phyloP scores from a whole-genome alignment of 768 basidiomycete genomes.

The Hirschioporus abietinus region DNA sequence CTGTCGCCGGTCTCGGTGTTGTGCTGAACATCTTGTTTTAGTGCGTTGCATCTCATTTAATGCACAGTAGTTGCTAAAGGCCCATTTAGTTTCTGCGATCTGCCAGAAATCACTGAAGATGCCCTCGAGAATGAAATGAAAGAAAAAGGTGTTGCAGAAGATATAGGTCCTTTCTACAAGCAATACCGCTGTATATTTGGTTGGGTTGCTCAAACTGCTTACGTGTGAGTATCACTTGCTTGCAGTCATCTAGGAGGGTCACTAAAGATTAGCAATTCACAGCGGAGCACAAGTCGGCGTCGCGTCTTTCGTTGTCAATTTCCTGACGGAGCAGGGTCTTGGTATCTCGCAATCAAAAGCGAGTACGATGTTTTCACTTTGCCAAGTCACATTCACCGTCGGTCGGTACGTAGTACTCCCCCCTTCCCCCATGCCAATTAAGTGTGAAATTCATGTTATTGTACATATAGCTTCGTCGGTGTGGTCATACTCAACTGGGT shows the following conservation, averaged over 20 bases:
- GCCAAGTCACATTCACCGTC: slow-evolving; percentile 62
- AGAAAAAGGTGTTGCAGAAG: slow-evolving; percentile 32
- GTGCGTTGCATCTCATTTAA: slow-evolving; percentile 29
- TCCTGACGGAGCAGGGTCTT: slow-evolving; percentile 56
- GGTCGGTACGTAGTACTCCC: slow-evolving; percentile 37
- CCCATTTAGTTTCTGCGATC: slow-evolving; percentile 47
- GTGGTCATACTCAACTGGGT: slow-evolving; percentile 55
- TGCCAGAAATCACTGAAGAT: slow-evolving; percentile 70
- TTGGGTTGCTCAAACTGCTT: slow-evolving; percentile 65
- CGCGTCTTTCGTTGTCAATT: slow-evolving; percentile 66
- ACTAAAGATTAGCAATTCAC: neutral
- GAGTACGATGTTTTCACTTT: slow-evolving; percentile 65
- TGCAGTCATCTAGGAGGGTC: neutral
- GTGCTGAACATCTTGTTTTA: slow-evolving; percentile 60
- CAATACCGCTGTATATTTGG: slow-evolving; percentile 70
- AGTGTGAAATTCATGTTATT: slow-evolving; percentile 13
- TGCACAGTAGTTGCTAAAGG: slow-evolving; percentile 4
- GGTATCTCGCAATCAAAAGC: slow-evolving; percentile 47
- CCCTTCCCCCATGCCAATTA: neutral
- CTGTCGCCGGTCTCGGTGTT: slow-evolving; percentile 58
- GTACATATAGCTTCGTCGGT: slow-evolving; percentile 33
- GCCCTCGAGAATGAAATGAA: slow-evolving; percentile 48
- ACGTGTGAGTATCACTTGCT: slow-evolving; percentile 38
- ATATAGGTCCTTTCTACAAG: slow-evolving; percentile 56
- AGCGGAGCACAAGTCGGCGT: slow-evolving; percentile 64